A percentile compares a stretch with the other conserved stretches of the same genome.
These are phyloP conservation scores for Phlebiopsis gigantea DNA, from an alignment of 768 basidiomycete genomes.

Conservation along the genomic window DNA sequence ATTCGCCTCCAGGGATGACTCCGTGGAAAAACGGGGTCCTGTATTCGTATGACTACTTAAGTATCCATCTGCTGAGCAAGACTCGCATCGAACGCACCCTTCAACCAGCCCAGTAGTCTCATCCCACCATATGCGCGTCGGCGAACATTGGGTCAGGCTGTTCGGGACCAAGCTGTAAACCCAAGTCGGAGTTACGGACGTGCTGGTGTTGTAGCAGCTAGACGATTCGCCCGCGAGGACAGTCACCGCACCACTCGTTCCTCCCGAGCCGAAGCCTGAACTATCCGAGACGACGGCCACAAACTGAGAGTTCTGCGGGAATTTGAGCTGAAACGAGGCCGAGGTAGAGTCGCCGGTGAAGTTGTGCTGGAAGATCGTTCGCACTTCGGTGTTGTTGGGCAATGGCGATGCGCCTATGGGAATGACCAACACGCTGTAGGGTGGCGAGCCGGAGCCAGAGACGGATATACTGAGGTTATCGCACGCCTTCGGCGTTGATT, in stretches of 20 bases:
- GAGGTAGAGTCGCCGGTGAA: slow-evolving; percentile 40
- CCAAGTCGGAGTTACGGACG: slow-evolving; percentile 47
- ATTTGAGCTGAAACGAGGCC: slow-evolving; percentile 53
- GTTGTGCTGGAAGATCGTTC: slow-evolving; percentile 49
- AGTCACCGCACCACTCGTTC: slow-evolving; percentile 62
- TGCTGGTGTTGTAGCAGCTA: slow-evolving; percentile 53
- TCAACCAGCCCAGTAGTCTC: slow-evolving; percentile 33
- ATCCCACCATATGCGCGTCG: slow-evolving; percentile 66
- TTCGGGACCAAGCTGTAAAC: slow-evolving; percentile 55
- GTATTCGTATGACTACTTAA: neutral
- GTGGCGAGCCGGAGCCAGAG: slow-evolving; percentile 56
- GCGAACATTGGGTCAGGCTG: slow-evolving; percentile 57
- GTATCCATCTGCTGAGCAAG: neutral
- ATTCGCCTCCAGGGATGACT: slow-evolving; percentile 75
- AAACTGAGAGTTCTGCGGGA: slow-evolving; percentile 64
- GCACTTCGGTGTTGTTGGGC: slow-evolving; percentile 55
- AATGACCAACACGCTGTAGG: slow-evolving; percentile 62
- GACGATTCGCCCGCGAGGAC: slow-evolving; percentile 47
- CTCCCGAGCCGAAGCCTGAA: slow-evolving; percentile 63
- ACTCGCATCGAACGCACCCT: slow-evolving; percentile 37
- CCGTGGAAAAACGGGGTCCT: slow-evolving; percentile 63
- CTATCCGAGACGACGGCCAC: slow-evolving; percentile 61
- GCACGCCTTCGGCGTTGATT: slow-evolving; percentile 57
- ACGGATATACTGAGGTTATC: slow-evolving; percentile 54
- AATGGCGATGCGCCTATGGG: slow-evolving; percentile 64